Conservation (phyloP, 768 basidiomycete genomes). For the Macrolepiota albuminosa region DNA sequence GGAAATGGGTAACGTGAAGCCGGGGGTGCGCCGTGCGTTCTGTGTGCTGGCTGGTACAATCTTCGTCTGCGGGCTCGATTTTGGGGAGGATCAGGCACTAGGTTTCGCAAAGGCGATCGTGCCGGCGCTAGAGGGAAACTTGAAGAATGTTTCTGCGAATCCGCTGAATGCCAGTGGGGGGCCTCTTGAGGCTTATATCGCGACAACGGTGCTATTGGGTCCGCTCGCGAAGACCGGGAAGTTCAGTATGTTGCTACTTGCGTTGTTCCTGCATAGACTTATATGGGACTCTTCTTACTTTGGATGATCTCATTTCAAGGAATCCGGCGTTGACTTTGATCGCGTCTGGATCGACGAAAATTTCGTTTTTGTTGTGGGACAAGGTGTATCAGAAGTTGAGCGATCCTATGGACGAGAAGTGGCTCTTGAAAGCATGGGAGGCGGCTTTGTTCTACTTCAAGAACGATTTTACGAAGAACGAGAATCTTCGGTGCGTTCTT, state of each 20-base stretch:
- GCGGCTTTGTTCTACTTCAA: slow-evolving; percentile 43
- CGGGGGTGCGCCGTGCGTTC: slow-evolving; percentile 54
- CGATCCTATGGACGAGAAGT: slow-evolving; percentile 58
- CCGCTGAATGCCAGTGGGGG: slow-evolving; percentile 56
- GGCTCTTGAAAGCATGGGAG: slow-evolving; percentile 69
- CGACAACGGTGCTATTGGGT: slow-evolving; percentile 63
- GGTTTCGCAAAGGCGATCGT: slow-evolving; percentile 51
- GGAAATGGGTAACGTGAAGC: slow-evolving; percentile 69
- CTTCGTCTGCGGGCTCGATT: slow-evolving; percentile 43
- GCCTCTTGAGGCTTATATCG: slow-evolving; percentile 83
- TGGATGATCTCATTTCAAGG: slow-evolving; percentile 42
- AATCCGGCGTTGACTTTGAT: slow-evolving; percentile 46
- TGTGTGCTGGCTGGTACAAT: slow-evolving; percentile 53
- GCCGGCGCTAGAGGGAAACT: slow-evolving; percentile 60
- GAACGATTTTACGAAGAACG: slow-evolving; percentile 47
- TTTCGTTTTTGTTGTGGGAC: slow-evolving; percentile 85
- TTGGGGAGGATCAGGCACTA: slow-evolving; percentile 37
- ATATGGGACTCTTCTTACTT: slow-evolving; percentile 9
- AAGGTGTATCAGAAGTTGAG: slow-evolving; percentile 76
- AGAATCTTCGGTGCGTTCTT: slow-evolving; percentile 46
- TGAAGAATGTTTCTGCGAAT: slow-evolving; percentile 63
- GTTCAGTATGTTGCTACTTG: slow-evolving; percentile 41
- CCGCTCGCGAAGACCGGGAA: slow-evolving; percentile 45
- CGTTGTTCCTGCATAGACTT: background rate
- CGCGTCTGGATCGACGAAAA: slow-evolving; percentile 52